phyloP scores from a whole-genome alignment of 2,329 filamentous ascomycete genomes.

The Pezicula radicicola region DNA sequence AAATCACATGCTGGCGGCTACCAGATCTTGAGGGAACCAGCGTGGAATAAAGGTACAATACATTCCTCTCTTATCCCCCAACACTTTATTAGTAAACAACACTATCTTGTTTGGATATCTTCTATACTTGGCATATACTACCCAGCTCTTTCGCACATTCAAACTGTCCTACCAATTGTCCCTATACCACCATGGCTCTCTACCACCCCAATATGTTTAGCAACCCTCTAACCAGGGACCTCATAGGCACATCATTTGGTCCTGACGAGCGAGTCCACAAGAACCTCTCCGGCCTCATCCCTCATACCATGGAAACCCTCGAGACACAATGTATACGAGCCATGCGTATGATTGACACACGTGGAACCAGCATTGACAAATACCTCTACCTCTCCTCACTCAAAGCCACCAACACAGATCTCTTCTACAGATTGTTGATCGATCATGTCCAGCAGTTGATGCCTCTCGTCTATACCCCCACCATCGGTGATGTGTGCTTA shows the following conservation, averaged over 20 bases:
- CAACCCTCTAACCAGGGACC: constrained; percentile 6
- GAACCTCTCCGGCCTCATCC: constrained; percentile 64
- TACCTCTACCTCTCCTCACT: constrained; percentile 78
- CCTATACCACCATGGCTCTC: too few relatives aligned
- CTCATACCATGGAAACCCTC: constrained; percentile 59
- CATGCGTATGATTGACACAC: constrained; percentile 70
- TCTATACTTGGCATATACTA: too few relatives aligned
- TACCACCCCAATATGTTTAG: background rate
- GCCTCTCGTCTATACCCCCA: constrained; percentile 83
- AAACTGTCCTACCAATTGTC: too few relatives aligned
- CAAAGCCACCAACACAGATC: constrained; percentile 72
- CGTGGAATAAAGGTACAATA: constrained; percentile 62
- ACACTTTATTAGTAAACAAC: too few relatives aligned
- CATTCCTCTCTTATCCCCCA: constrained; percentile 7
- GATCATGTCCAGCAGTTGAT: constrained; percentile 76
- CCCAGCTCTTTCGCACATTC: too few relatives aligned
- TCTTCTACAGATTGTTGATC: constrained; percentile 80
- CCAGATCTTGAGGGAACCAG: constrained; percentile 58
- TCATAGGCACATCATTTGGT: constrained; percentile 58
- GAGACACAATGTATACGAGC: constrained; percentile 62
- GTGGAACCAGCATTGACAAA: constrained; percentile 72
- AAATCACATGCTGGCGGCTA: constrained; percentile 53
- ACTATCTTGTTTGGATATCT: too few relatives aligned
- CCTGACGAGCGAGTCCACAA: constrained; percentile 61
- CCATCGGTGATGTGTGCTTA: constrained; percentile 93